A percentile compares a stretch with the other conserved stretches of the same genome.
These are phyloP conservation scores for Phytophthora podocarpi DNA, from an alignment of 352 stramenopile genomes.

Conservation along the genomic window DNA sequence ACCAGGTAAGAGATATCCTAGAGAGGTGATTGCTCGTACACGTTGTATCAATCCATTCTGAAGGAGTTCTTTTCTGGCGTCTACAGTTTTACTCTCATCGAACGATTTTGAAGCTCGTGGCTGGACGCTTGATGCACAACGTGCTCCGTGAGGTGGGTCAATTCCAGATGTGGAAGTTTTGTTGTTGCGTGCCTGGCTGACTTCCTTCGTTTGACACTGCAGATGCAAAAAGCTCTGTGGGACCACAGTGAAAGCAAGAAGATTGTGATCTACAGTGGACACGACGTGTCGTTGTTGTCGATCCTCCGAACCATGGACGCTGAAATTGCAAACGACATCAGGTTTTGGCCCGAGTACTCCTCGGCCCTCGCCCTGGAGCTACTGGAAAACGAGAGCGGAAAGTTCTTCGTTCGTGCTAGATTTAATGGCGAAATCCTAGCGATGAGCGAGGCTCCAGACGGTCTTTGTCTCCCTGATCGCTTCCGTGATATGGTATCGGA, in stretches of 20 bases:
- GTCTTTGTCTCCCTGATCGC: conserved; percentile 38
- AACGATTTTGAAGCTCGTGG: conserved; percentile 70
- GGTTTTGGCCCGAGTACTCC: conserved; percentile 79
- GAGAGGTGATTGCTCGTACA: neutral
- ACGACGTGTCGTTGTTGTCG: conserved; percentile 81
- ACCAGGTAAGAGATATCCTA: conserved; percentile 44
- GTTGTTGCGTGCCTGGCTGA: neutral
- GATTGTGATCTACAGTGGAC: conserved; percentile 80
- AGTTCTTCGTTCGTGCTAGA: conserved; percentile 62
- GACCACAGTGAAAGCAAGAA: conserved; percentile 49
- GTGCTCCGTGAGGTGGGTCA: conserved; percentile 48
- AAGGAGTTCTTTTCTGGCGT: conserved; percentile 2
- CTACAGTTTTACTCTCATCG: conserved; percentile 76
- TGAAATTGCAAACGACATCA: conserved; percentile 45
- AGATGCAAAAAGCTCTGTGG: conserved; percentile 52
- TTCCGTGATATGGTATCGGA: conserved; percentile 53
- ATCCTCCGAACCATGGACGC: conserved; percentile 71
- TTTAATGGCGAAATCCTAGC: conserved; percentile 55
- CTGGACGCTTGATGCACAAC: conserved; percentile 62
- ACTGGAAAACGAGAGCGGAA: conserved; percentile 56
- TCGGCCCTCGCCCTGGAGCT: conserved; percentile 72
- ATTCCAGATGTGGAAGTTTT: neutral
- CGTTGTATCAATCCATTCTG: neutral
- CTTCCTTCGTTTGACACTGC: neutral
- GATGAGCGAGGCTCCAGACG: conserved; percentile 23